phyloP scores from a whole-genome alignment of 2,329 filamentous ascomycete species.

The Talaromyces sp. region DNA sequence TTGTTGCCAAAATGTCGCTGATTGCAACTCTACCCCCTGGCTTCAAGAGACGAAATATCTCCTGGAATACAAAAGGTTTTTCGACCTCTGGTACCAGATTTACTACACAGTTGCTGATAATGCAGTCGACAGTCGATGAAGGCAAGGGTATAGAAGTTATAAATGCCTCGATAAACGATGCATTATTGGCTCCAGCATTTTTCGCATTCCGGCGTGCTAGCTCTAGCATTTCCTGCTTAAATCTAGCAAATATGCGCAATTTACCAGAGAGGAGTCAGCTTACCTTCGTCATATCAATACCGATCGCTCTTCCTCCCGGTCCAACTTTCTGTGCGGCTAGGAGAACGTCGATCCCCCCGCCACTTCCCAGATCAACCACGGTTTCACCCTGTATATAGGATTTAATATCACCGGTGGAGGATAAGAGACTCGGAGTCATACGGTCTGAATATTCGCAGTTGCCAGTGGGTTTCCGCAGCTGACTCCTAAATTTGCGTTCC shows the following conservation, averaged over 20 bases:
- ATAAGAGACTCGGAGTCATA: slow-evolving; percentile 42
- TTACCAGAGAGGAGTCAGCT: not conserved
- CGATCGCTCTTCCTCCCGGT: slow-evolving; percentile 52
- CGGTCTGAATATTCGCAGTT: slow-evolving; percentile 50
- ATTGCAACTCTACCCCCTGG: slow-evolving; percentile 61
- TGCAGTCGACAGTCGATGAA: slow-evolving; percentile 51
- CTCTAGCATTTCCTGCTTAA: slow-evolving; percentile 50
- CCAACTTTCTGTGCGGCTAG: slow-evolving; percentile 57
- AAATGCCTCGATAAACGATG: slow-evolving; percentile 53
- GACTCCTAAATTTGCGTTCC: slow-evolving; percentile 56
- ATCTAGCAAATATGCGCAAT: not conserved
- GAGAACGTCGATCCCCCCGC: slow-evolving; percentile 62
- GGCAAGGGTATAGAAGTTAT: slow-evolving; percentile 57
- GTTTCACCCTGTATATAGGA: slow-evolving; percentile 53
- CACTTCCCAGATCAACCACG: slow-evolving; percentile 60
- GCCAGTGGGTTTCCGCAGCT: slow-evolving; percentile 60
- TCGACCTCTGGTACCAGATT: slow-evolving; percentile 60
- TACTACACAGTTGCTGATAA: slow-evolving; percentile 67
- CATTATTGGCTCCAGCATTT: slow-evolving; percentile 47
- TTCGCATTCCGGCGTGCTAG: slow-evolving; percentile 40
- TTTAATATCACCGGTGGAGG: not conserved
- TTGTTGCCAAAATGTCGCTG: slow-evolving; percentile 59
- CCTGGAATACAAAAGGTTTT: slow-evolving; percentile 58
- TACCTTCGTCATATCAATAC: slow-evolving; percentile 64
- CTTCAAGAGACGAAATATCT: slow-evolving; percentile 62